A percentile compares a stretch with the other conserved stretches of the same genome.
phyloP scores from a whole-genome alignment of 306 rosid genomes.

The Acacia confusa region DNA sequence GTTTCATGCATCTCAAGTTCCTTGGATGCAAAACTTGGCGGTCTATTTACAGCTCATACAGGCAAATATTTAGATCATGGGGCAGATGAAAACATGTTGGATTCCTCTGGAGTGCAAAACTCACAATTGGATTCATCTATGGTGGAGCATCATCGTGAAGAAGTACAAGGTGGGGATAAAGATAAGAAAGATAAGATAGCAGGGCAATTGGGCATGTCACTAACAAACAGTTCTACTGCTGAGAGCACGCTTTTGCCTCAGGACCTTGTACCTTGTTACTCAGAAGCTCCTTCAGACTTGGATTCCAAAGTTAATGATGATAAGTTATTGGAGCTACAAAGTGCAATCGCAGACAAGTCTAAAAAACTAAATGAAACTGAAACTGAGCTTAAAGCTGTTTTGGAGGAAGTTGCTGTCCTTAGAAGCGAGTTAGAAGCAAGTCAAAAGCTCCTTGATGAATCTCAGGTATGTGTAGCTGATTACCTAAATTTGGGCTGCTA shows the following conservation, averaged over 20 bases:
- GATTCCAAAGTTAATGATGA: slow-evolving; percentile 54
- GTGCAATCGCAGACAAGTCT: slow-evolving; percentile 65
- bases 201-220: slow-evolving; percentile 72
- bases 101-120: slow-evolving; percentile 75
- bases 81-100: slow-evolving; percentile 91
- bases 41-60: slow-evolving; percentile 54
- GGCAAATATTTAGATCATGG: slow-evolving; percentile 64
- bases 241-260: slow-evolving; percentile 80
- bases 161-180: slow-evolving; percentile 51
- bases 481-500: slow-evolving; percentile 1
- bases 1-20: slow-evolving; percentile 88
- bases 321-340: slow-evolving; percentile 66
- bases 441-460: slow-evolving; percentile 85
- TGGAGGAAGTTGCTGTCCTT: slow-evolving; percentile 72
- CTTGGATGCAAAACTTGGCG: slow-evolving; percentile 75
- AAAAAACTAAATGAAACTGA: slow-evolving; percentile 66
- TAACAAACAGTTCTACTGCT: slow-evolving; percentile 94
- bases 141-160: slow-evolving; percentile 81
- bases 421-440: slow-evolving; percentile 78
- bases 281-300: slow-evolving; percentile 50
- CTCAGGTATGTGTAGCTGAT: slow-evolving; percentile 67
- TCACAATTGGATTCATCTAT: slow-evolving; percentile 83
- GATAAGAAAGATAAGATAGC: slow-evolving; percentile 64
- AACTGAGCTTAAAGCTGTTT: slow-evolving; percentile 57
- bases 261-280: slow-evolving; percentile 56